Evolutionary conservation across 805 yeast species (phyloP), one percentile per base, ranked within the genome.

Genomic region (Ogataea methanolica): DNA sequence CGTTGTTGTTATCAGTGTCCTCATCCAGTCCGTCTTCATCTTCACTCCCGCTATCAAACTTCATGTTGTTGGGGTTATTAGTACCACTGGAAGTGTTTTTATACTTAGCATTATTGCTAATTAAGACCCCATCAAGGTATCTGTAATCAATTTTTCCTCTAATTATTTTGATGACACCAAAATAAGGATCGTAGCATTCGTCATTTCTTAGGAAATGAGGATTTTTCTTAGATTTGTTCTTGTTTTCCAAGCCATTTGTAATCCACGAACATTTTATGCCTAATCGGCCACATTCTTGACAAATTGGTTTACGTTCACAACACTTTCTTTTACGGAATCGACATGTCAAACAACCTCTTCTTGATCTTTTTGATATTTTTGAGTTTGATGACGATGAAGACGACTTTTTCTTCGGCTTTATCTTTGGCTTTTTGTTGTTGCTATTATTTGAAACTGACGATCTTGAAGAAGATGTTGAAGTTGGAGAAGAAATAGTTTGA

Each of bases 271-370:
- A 57, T 39, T 53, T 52, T 34, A 57, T 48, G 6, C 56, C 56
- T 11, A 57, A 48, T 31, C 61, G 41, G 34, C 51, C 45, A 47
- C 61, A 57, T 42, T 57, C 61, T 31, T 45, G 59, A 53, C 76
- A 72, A 6, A 64, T 52, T 2, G 76, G 76, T 49, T 65, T 66
- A 6, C 63, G 57, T 48, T 72, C 70, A 51, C 71, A 72, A 52
- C 76, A 72, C 45, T 71, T 72, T 53, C 72, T 70, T 61, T 71
- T 72, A 40, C 74, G 61, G 47, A 58, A 61, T 48, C 71, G 63
- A 53, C 76, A 72, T 39, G 67, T 64, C 14, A 61, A 49, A 46
- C 73, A 70, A 0, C 73, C 72, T 16, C 53, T 46, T 17, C 67
- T 50, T 1, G 70, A 66, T 14, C 69, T 45, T 39, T 52, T 52